Conservation (phyloP, 805 yeast species). For the Hanseniaspora osmophila region DNA sequence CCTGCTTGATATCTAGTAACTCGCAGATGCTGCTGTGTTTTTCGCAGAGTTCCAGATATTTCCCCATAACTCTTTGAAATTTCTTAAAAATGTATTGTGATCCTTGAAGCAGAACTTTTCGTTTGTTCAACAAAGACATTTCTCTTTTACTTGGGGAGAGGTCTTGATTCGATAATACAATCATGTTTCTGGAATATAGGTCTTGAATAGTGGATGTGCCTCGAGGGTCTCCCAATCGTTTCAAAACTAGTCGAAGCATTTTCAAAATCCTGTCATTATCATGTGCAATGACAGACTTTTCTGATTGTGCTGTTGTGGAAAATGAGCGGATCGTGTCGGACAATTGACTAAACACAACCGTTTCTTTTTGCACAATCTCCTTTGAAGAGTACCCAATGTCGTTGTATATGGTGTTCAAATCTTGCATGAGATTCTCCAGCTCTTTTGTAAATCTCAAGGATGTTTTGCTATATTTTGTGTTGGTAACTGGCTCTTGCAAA, state of each 20-base stretch:
- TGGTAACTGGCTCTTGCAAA: neutral
- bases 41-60: slow-evolving; percentile 1
- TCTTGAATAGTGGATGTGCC: slow-evolving; percentile 30
- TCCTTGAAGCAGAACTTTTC: slow-evolving; percentile 21
- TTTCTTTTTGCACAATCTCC: slow-evolving; percentile 36
- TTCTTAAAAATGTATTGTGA: slow-evolving; percentile 18
- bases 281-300: slow-evolving; percentile 19
- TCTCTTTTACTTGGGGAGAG: slow-evolving; percentile 21
- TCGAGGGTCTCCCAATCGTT: slow-evolving; percentile 22
- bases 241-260: slow-evolving; percentile 20
- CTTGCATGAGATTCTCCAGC: slow-evolving; percentile 21
- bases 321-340: slow-evolving; percentile 35
- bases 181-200: slow-evolving; percentile 26
- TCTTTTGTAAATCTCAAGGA: slow-evolving; percentile 20
- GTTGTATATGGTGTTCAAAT: slow-evolving; percentile 33
- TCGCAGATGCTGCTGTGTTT: neutral
- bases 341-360: slow-evolving; percentile 34
- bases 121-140: slow-evolving; percentile 22
- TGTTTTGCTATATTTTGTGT: slow-evolving; percentile 9
- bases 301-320: slow-evolving; percentile 24
- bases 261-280: slow-evolving; percentile 19
- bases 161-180: slow-evolving; percentile 9
- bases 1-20: neutral
- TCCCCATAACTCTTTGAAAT: slow-evolving; percentile 1
- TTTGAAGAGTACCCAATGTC: slow-evolving; percentile 41